phyloP scores from a whole-genome alignment of 1,139 yeast species.

The Protomyces inundatus region DNA sequence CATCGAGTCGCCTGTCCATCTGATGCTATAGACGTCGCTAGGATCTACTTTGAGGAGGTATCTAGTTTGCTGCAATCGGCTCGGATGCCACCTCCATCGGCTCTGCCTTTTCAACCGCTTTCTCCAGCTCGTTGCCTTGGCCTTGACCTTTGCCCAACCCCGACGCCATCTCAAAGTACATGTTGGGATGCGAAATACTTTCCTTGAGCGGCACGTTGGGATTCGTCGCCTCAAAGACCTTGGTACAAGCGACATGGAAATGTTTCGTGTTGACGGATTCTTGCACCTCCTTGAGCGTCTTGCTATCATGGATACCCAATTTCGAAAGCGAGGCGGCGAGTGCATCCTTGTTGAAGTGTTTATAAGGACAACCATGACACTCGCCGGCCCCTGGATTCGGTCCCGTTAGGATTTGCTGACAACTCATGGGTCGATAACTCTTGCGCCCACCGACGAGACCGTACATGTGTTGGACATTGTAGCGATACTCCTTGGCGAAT shows the following conservation, averaged over 20 bases:
- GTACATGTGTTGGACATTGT: slow-evolving; percentile 80
- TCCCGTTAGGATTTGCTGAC: slow-evolving; percentile 60
- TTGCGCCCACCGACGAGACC: slow-evolving; percentile 88
- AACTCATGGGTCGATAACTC: slow-evolving; percentile 80
- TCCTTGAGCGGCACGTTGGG: slow-evolving; percentile 40
- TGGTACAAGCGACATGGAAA: slow-evolving; percentile 81
- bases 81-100: neutral
- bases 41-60: neutral
- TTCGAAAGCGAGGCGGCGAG: slow-evolving; percentile 51
- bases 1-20: slow-evolving; percentile 16
- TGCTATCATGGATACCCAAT: slow-evolving; percentile 67
- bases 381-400: slow-evolving; percentile 72
- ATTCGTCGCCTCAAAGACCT: slow-evolving; percentile 80
- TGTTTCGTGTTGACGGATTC: slow-evolving; percentile 60
- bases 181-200: slow-evolving; percentile 76
- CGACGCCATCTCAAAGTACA: slow-evolving; percentile 56
- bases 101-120: neutral
- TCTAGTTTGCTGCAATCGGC: neutral
- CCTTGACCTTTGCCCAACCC: neutral
- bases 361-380: slow-evolving; percentile 88
- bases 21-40: neutral
- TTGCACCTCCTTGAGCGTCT: slow-evolving; percentile 51
- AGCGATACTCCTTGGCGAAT: slow-evolving; percentile 80
- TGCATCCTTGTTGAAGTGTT: slow-evolving; percentile 63
- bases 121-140: neutral